phyloP scores from a whole-genome alignment of 169 alveolate genomes.

The Eimeria brunetti region DNA sequence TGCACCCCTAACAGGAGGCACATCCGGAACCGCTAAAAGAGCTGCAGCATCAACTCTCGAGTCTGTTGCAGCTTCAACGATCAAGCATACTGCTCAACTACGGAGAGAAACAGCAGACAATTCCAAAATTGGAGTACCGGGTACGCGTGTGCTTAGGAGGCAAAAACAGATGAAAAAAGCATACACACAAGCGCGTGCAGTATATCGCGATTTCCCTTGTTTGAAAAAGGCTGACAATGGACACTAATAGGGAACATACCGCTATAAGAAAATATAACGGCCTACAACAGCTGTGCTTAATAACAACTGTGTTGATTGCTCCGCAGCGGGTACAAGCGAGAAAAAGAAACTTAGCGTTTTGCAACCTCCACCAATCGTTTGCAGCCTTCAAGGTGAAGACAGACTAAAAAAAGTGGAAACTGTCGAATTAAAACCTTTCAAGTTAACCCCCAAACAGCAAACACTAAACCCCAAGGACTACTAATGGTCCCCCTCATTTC shows the following conservation, averaged over 20 bases:
- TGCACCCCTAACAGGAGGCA: constrained; percentile 17
- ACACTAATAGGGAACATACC: neutral
- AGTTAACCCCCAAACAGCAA: constrained; percentile 14
- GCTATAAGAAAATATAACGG: neutral
- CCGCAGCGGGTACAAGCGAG: neutral
- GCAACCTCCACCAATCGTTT: constrained; percentile 31
- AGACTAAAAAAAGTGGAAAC: neutral
- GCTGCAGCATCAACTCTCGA: constrained; percentile 29
- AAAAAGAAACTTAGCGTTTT: neutral
- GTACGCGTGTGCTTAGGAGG: neutral
- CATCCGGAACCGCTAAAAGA: neutral
- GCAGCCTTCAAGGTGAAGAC: constrained; percentile 22
- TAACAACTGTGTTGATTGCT: neutral
- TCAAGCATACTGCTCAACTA: neutral
- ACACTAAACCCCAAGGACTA: constrained; percentile 11
- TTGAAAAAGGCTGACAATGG: neutral
- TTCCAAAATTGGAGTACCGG: neutral
- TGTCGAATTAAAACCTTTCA: constrained; percentile 3
- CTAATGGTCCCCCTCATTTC: neutral
- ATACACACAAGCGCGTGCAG: neutral
- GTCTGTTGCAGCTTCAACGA: constrained; percentile 8
- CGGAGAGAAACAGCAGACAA: neutral
- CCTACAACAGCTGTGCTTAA: neutral
- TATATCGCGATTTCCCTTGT: neutral
- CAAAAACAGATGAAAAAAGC: neutral